Conservation (phyloP, 441 rosid genomes). For the Brassica balearica region DNA sequence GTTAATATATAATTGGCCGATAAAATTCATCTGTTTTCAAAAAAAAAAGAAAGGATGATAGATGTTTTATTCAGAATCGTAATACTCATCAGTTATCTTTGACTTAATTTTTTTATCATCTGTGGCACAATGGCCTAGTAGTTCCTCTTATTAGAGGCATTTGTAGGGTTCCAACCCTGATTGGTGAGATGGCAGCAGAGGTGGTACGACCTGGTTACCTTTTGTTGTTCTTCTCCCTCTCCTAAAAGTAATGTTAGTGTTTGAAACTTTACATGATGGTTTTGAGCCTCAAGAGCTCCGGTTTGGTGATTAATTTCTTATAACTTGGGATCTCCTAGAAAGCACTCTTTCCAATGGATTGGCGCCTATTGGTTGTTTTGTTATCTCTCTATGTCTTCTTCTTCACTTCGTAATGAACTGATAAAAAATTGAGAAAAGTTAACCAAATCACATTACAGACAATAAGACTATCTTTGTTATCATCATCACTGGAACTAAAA, state of each 20-base stretch:
- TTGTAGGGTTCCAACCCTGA: no score
- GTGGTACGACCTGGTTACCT: slow-evolving; percentile 37
- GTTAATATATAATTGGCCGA: no score
- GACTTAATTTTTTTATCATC: no score
- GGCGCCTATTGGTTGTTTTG: slow-evolving; percentile 25
- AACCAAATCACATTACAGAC: slow-evolving; percentile 25
- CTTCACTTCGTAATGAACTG: slow-evolving; percentile 70
- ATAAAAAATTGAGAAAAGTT: slow-evolving; percentile 47
- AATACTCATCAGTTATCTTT: no score
- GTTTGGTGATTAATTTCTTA: slow-evolving; percentile 64
- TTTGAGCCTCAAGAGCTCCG: slow-evolving; percentile 59
- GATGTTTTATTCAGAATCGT: no score
- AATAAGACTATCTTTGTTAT: slow-evolving; percentile 35
- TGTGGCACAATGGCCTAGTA: no score
- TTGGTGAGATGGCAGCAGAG: no score
- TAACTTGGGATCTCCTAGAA: slow-evolving; percentile 58
- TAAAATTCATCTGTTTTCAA: no score
- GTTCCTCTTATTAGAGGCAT: no score
- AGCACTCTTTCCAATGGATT: slow-evolving; percentile 39
- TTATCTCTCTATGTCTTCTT: slow-evolving; percentile 69
- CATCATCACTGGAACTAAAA: slow-evolving; percentile 39
- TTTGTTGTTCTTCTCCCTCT: slow-evolving; percentile 62
- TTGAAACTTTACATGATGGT: slow-evolving; percentile 66
- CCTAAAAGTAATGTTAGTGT: slow-evolving; percentile 57
- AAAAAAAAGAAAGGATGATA: no score